These are phyloP conservation scores for Citrus maxima DNA, from an alignment of 345 rosid genomes.

Conservation along the genomic window DNA sequence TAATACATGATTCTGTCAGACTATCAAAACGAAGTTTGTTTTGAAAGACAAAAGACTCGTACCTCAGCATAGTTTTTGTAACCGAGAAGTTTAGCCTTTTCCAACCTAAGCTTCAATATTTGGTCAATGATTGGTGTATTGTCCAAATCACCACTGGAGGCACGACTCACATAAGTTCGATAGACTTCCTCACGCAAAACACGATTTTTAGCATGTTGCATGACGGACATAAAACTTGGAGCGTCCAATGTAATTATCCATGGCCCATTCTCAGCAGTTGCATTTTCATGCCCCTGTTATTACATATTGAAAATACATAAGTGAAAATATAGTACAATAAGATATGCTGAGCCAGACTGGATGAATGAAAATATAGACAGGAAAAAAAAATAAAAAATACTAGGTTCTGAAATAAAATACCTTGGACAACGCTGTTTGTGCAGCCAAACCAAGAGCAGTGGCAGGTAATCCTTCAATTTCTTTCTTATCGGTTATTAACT, in stretches of 20 bases:
- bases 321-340: neutral
- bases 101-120: conserved; percentile 69
- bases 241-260: conserved; percentile 83
- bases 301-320: conserved; percentile 13
- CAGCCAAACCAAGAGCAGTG: conserved; percentile 83
- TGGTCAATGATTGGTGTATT: conserved; percentile 70
- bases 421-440: conserved; percentile 88
- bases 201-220: conserved; percentile 84
- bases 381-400: neutral
- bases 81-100: conserved; percentile 74
- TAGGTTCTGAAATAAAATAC: conserved; percentile 30
- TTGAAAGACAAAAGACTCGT: conserved; percentile 16
- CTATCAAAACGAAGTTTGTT: neutral
- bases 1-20: conserved; percentile 20
- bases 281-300: conserved; percentile 70
- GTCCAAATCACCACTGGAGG: conserved; percentile 78
- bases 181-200: conserved; percentile 83
- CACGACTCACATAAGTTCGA: conserved; percentile 63
- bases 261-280: conserved; percentile 82
- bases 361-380: neutral
- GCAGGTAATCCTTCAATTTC: conserved; percentile 92
- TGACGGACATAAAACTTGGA: conserved; percentile 76
- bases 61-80: conserved; percentile 93
- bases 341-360: neutral
- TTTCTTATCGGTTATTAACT: conserved; percentile 68